phyloP scores from a whole-genome alignment of 345 rosid genomes.

The Psidium guajava region DNA sequence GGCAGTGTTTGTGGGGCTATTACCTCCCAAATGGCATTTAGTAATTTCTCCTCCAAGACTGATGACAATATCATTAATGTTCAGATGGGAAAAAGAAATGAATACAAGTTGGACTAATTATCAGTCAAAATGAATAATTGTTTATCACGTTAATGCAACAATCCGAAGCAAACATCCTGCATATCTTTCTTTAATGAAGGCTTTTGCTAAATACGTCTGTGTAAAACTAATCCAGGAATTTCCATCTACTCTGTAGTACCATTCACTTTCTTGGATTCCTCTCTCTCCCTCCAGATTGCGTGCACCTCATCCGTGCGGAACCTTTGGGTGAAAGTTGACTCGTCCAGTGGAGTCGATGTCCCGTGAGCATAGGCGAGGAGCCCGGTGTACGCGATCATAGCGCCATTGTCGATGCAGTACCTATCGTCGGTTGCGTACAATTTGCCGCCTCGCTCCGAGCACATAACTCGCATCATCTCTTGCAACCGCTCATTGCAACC shows the following conservation, averaged over 20 bases:
- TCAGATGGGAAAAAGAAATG: not conserved
- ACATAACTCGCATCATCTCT: slow-evolving; percentile 97
- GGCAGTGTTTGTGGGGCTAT: not conserved
- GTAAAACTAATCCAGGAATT: not conserved
- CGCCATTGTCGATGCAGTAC: slow-evolving; percentile 91
- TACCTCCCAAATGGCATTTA: not conserved
- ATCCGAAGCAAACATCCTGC: not conserved
- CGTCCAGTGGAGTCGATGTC: slow-evolving; percentile 57
- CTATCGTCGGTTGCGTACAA: slow-evolving; percentile 87
- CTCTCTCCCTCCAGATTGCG: slow-evolving; percentile 78
- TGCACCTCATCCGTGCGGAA: slow-evolving; percentile 93
- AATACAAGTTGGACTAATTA: not conserved
- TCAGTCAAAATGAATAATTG: not conserved
- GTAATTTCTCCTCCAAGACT: not conserved
- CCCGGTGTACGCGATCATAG: slow-evolving; percentile 97
- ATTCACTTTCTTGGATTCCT: not conserved
- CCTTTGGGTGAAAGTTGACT: slow-evolving; percentile 81
- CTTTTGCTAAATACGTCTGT: not conserved
- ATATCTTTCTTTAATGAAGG: not conserved
- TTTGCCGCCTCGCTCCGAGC: slow-evolving; percentile 68
- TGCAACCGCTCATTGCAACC: slow-evolving; percentile 95
- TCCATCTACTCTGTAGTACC: not conserved
- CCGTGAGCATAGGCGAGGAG: slow-evolving; percentile 74
- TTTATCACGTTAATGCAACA: not conserved
- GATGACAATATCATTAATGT: not conserved